Evolutionary conservation across 306 rosid genomes (phyloP).

Genomic region (Fagus crenata): DNA sequence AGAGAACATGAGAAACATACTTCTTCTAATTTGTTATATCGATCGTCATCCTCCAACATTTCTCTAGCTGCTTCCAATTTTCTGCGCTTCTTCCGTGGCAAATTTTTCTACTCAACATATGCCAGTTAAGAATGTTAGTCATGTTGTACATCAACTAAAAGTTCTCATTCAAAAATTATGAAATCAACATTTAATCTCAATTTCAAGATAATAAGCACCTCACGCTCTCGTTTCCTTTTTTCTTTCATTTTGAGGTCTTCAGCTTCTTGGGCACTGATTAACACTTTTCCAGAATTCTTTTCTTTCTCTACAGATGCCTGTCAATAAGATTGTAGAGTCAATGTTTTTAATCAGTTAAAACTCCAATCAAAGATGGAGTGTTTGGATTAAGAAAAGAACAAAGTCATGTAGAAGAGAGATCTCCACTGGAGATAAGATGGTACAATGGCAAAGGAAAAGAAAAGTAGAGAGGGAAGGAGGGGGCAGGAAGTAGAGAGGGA

Average conservation of each 20-base stretch:
- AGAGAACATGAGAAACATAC: slow-evolving; percentile 37
- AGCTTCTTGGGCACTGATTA: slow-evolving; percentile 75
- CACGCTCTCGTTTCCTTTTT: slow-evolving; percentile 88
- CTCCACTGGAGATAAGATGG: background rate
- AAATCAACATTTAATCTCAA: background rate
- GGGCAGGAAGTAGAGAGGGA: background rate
- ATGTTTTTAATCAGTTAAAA: slow-evolving; percentile 1
- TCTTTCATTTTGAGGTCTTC: slow-evolving; percentile 81
- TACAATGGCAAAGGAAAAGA: background rate
- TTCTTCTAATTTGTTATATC: slow-evolving; percentile 42
- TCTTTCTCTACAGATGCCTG: slow-evolving; percentile 61
- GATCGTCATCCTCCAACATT: slow-evolving; percentile 80
- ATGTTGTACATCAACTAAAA: background rate
- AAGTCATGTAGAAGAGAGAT: background rate
- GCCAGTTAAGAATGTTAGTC: background rate
- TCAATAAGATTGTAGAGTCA: slow-evolving; percentile 20
- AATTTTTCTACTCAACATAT: slow-evolving; percentile 56
- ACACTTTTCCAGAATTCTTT: slow-evolving; percentile 48
- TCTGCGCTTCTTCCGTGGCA: slow-evolving; percentile 90
- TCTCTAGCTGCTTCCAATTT: slow-evolving; percentile 96
- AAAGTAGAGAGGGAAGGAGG: background rate
- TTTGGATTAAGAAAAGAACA: background rate
- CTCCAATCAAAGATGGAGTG: slow-evolving; percentile 7
- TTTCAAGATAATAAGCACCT: slow-evolving; percentile 46
- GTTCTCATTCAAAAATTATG: slow-evolving; percentile 1